A percentile compares a stretch with the other conserved stretches of the same genome.
Evolutionary conservation across 805 yeast genomes (phyloP).

Genomic region (Myxozyma melibiosi): DNA sequence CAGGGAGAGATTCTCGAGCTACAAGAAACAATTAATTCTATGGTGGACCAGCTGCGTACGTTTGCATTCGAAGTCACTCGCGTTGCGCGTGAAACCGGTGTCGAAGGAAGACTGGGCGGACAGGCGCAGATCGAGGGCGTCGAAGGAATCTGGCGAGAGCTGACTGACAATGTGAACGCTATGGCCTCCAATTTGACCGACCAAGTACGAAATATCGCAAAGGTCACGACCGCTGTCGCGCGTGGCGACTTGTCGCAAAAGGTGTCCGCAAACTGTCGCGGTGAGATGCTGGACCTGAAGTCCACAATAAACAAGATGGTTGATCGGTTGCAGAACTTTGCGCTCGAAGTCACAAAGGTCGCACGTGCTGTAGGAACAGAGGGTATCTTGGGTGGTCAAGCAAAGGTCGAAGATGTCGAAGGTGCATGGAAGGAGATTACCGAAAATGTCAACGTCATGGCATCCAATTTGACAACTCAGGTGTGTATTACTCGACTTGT

Average conservation of each 20-base stretch:
- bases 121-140: slow-evolving; percentile 80
- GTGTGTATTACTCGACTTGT: not conserved
- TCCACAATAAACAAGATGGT: slow-evolving; percentile 88
- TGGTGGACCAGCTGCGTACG: slow-evolving; percentile 82
- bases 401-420: slow-evolving; percentile 74
- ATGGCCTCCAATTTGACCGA: slow-evolving; percentile 88
- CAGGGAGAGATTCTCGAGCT: slow-evolving; percentile 86
- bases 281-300: slow-evolving; percentile 76
- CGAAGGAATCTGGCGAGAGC: slow-evolving; percentile 85
- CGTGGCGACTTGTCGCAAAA: slow-evolving; percentile 79
- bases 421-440: slow-evolving; percentile 87
- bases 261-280: slow-evolving; percentile 84
- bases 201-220: slow-evolving; percentile 85
- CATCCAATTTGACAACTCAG: slow-evolving; percentile 80
- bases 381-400: slow-evolving; percentile 88
- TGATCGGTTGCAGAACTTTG: slow-evolving; percentile 77
- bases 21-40: slow-evolving; percentile 83
- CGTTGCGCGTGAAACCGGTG: slow-evolving; percentile 88
- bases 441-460: slow-evolving; percentile 87
- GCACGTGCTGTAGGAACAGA: slow-evolving; percentile 89
- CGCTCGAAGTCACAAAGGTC: slow-evolving; percentile 81
- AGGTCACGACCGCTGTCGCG: slow-evolving; percentile 86
- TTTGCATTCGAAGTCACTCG: slow-evolving; percentile 85
- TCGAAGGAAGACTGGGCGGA: slow-evolving; percentile 84
- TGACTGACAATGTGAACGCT: slow-evolving; percentile 84